Evolutionary conservation across 1,284 basidiomycete genomes (phyloP).

Genomic region (Trichosporon asahii): DNA sequence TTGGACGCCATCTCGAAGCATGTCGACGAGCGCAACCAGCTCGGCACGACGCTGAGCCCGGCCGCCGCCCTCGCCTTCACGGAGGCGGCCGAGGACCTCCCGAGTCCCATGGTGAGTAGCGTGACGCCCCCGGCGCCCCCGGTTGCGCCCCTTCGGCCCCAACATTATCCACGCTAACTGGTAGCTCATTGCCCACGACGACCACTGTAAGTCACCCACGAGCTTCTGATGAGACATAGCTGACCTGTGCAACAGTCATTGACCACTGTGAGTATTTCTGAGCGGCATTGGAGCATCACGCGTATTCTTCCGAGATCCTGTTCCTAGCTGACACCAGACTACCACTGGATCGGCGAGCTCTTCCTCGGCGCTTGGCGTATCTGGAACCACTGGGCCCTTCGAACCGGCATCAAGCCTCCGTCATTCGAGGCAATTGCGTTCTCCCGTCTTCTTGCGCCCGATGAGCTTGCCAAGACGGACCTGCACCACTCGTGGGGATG

Average conservation of each 20-base stretch:
- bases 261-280: slow-evolving; percentile 28
- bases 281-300: no score
- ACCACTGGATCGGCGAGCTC: slow-evolving; percentile 42
- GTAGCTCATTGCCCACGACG: slow-evolving; percentile 33
- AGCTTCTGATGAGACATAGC: background rate
- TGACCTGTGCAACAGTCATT: slow-evolving; percentile 22
- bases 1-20: slow-evolving; percentile 11
- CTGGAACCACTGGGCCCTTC: slow-evolving; percentile 28
- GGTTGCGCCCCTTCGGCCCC: background rate
- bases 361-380: slow-evolving; percentile 38
- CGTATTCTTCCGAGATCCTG: no score
- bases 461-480: slow-evolving; percentile 19
- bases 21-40: slow-evolving; percentile 23
- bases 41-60: slow-evolving; percentile 20
- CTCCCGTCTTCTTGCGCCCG: slow-evolving; percentile 16
- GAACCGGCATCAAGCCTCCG: slow-evolving; percentile 23
- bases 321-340: slow-evolving; percentile 23
- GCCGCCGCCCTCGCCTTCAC: slow-evolving; percentile 23
- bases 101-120: slow-evolving; percentile 26
- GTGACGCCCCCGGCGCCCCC: background rate
- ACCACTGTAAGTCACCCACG: slow-evolving; percentile 9
- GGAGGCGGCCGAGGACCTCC: slow-evolving; percentile 19
- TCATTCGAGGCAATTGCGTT: slow-evolving; percentile 32
- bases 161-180: background rate
- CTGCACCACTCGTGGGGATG: slow-evolving; percentile 19